Evolutionary conservation across 148 eudicot species (phyloP).

Genomic region (Chenopodium suecicum): DNA sequence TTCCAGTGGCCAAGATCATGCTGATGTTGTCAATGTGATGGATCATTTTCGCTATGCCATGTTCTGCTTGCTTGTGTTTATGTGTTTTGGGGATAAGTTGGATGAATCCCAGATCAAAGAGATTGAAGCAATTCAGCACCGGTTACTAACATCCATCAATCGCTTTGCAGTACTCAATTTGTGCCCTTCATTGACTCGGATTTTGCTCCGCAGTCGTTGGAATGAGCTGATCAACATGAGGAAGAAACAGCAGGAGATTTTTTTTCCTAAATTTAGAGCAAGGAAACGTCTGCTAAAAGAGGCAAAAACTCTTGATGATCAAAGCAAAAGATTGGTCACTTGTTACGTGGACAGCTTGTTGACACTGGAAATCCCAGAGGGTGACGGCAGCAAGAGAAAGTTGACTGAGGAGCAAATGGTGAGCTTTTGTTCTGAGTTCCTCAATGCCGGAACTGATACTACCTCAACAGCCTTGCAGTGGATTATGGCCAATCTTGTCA

Average conservation of each 20-base stretch:
- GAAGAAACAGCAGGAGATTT: conserved; percentile 26
- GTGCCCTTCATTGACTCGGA: conserved; percentile 48
- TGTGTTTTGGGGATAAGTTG: conserved; percentile 73
- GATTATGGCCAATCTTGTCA: conserved; percentile 78
- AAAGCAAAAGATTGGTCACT: conserved; percentile 14
- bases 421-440: conserved; percentile 47
- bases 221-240: conserved; percentile 34
- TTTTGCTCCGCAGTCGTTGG: conserved; percentile 55
- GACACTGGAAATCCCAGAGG: conserved; percentile 45
- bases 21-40: conserved; percentile 36
- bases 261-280: conserved; percentile 53
- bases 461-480: conserved; percentile 67
- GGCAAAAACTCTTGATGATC: background rate
- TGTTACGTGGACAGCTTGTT: conserved; percentile 62
- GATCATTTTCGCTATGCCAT: conserved; percentile 65
- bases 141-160: conserved; percentile 24
- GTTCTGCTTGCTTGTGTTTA: conserved; percentile 60
- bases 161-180: conserved; percentile 42
- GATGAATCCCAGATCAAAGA: conserved; percentile 45
- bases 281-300: conserved; percentile 18
- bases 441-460: conserved; percentile 72
- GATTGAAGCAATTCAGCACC: conserved; percentile 35
- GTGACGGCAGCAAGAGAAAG: conserved; percentile 32
- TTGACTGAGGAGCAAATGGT: conserved; percentile 41
- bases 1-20: background rate